Base-by-base conservation (phyloP, 2,329 filamentous ascomycete species). In the Orbilia brochopaga region DNA sequence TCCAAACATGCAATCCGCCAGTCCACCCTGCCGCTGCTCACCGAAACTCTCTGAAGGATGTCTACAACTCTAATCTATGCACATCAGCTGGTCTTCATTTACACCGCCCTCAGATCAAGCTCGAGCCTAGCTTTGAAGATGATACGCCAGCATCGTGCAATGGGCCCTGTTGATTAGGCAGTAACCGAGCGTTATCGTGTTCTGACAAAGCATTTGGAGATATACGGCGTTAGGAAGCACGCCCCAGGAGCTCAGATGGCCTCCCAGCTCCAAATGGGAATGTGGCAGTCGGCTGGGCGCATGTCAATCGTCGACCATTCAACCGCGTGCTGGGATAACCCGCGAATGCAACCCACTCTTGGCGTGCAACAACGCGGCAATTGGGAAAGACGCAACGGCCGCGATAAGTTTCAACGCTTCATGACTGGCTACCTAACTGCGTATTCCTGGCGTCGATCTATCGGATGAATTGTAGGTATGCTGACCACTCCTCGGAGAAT, bases 231-330 rank as follows among this genome's bases (percentile, higher is more conserved):
- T 32, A 52, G 50, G 23, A 3, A 23, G 11, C 46, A 13, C 15
- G 21, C 17, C n/a, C 46, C 19, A 51, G 23, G 11, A 19, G 46
- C 19, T 42, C 42, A 27, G 54, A 59, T 30, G 23, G 27, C 23
- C 40, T 24, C 7, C 37, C 59, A 61, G 46, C 42, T 55, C 56
- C 55, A 65, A 72, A 72, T 24, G 35, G 67, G 67, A 72, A 72
- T 72, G 67, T 72, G 67, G 35, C 5, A 64, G 30, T 44, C 8
- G 57, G 53, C 66, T 70, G 46, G 66, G 66, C 66, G 54, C 58
- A 70, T 70, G 59, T 64, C 59, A 64, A 70, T 54, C n/a, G 17
- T 13, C 21, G n/a, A 27, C 4, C 2, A 13, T 42, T 42, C 27
- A 52, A 37, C 24, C 30, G 32, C n/a, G 37, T 54, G 35, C 55